phyloP scores from a whole-genome alignment of 2,329 filamentous ascomycete genomes.

The Colletotrichum shisoi region DNA sequence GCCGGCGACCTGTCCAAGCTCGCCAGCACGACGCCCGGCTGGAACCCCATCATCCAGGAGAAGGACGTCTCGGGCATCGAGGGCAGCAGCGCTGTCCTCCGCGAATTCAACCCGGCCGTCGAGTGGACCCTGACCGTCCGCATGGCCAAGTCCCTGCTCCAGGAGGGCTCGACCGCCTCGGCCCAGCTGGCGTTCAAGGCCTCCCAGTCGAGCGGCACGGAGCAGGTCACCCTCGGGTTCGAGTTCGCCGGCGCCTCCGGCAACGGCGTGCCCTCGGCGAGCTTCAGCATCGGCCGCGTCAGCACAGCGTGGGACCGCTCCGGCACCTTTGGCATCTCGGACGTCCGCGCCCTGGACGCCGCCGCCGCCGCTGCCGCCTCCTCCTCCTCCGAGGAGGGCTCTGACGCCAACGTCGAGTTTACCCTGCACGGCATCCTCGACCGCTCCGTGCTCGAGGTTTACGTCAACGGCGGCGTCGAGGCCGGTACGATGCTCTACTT shows the following conservation, averaged over 20 bases:
- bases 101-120: conserved; percentile 38
- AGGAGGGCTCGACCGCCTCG: conserved; percentile 29
- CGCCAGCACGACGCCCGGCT: conserved; percentile 33
- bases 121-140: conserved; percentile 39
- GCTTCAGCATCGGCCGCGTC: conserved; percentile 46
- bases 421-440: conserved; percentile 49
- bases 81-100: conserved; percentile 32
- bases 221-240: conserved; percentile 40
- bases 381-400: conserved; percentile 40
- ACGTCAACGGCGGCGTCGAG: conserved; percentile 48
- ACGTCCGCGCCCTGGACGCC: conserved; percentile 29
- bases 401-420: conserved; percentile 46
- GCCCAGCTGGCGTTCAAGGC: conserved; percentile 45
- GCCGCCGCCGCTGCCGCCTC: too few species aligned
- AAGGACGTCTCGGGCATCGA: conserved; percentile 28
- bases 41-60: conserved; percentile 38
- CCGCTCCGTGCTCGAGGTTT: conserved; percentile 49
- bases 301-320: conserved; percentile 39
- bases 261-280: conserved; percentile 30
- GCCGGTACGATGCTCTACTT: conserved; percentile 48
- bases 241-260: conserved; percentile 43
- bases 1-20: conserved; percentile 34
- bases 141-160: conserved; percentile 34
- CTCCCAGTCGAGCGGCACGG: conserved; percentile 39
- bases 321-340: conserved; percentile 26